Evolutionary conservation across 805 yeast species (phyloP).

Genomic region (Candida hungchunana): DNA sequence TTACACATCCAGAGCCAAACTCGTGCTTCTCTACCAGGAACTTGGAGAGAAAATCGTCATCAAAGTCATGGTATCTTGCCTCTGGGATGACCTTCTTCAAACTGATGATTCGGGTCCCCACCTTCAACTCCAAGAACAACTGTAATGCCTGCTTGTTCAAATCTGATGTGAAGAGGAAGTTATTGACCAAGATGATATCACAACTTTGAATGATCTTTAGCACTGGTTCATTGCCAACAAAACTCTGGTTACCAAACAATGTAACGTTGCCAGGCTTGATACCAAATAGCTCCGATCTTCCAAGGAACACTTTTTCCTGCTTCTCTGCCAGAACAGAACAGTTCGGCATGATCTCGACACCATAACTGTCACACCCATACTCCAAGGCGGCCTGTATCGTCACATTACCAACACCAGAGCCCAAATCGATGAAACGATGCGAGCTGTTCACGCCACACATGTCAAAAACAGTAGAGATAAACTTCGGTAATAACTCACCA

Average conservation of each 20-base stretch:
- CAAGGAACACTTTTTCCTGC: constrained; percentile 56
- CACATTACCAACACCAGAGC: constrained; percentile 94
- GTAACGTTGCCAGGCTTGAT: constrained; percentile 50
- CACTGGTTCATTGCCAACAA: constrained; percentile 61
- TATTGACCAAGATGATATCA: constrained; percentile 75
- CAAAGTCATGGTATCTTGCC: constrained; percentile 56
- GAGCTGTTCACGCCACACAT: constrained; percentile 51
- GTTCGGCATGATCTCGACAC: constrained; percentile 84
- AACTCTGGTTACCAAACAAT: constrained; percentile 64
- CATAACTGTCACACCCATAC: constrained; percentile 78
- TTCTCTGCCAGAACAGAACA: constrained; percentile 64
- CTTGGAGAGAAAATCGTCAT: constrained; percentile 57
- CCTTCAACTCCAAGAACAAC: constrained; percentile 56
- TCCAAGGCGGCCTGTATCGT: constrained; percentile 86
- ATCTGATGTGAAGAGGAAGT: constrained; percentile 76
- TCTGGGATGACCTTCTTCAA: constrained; percentile 76
- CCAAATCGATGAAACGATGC: constrained; percentile 76
- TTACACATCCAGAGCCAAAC: constrained; percentile 69
- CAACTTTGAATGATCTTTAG: constrained; percentile 50
- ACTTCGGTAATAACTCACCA: constrained; percentile 82
- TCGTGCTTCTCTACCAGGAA: constrained; percentile 57
- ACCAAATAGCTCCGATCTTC: constrained; percentile 61
- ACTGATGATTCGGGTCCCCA: constrained; percentile 77
- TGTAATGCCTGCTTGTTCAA: constrained; percentile 65
- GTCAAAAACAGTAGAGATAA: constrained; percentile 61